Percentiles rank a stretch among this genome's conserved stretches.
phyloP scores from a whole-genome alignment of 306 rosid species.

The Cicer chorassanicum region DNA sequence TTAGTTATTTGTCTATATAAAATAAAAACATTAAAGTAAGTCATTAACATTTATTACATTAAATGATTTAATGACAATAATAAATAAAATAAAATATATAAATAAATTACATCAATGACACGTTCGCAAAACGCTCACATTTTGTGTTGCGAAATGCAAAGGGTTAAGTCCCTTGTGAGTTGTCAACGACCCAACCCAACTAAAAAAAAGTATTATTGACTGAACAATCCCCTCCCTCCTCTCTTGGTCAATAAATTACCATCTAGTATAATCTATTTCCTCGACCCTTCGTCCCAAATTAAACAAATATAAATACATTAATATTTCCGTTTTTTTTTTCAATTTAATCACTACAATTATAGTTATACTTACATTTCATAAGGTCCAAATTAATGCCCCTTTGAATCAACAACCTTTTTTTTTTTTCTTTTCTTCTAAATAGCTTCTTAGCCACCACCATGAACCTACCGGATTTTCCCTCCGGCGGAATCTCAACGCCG shows the following conservation, averaged over 20 bases:
- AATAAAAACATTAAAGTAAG: too few species aligned
- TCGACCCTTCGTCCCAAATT: neutral
- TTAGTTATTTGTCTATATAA: too few species aligned
- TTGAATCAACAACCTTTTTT: neutral
- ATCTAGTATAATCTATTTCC: neutral
- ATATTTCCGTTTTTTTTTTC: neutral
- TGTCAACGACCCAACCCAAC: too few species aligned
- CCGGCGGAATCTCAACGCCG: constrained; percentile 47
- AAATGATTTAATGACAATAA: too few species aligned
- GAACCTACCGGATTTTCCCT: constrained; percentile 56
- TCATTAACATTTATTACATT: too few species aligned
- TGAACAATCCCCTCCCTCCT: neutral
- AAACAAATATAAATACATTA: constrained; percentile 8
- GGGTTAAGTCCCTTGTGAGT: too few species aligned
- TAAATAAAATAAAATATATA: too few species aligned
- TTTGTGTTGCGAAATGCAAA: too few species aligned
- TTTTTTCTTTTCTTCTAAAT: neutral
- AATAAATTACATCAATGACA: too few species aligned
- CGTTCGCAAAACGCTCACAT: too few species aligned
- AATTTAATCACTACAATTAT: constrained; percentile 12
- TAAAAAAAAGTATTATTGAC: constrained; percentile 31
- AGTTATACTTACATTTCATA: neutral
- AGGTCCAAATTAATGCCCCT: neutral
- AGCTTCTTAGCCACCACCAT: constrained; percentile 27
- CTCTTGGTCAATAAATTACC: constrained; percentile 42